phyloP scores from a whole-genome alignment of 495 filamentous ascomycete species.

The Diplogelasinospora grovesii region DNA sequence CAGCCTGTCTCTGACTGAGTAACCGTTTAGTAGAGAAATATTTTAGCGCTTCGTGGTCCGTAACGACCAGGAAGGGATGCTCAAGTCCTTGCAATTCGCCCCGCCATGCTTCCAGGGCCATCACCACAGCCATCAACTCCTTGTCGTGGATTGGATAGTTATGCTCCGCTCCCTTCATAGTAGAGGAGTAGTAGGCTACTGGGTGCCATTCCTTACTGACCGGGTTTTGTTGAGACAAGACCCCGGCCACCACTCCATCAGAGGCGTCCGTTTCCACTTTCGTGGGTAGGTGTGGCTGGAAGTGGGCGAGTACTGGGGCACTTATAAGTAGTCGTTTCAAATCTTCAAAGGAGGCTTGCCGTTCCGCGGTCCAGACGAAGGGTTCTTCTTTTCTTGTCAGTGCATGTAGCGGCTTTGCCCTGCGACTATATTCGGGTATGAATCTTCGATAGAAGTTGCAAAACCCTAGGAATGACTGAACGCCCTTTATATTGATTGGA shows the following conservation, averaged over 20 bases:
- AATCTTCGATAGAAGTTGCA: slow-evolving; percentile 9
- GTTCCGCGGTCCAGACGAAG: background rate
- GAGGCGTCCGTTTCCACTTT: background rate
- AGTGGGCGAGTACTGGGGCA: background rate
- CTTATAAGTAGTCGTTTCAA: background rate
- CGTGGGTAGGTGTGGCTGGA: no score
- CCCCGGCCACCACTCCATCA: background rate
- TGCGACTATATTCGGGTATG: slow-evolving; percentile 1
- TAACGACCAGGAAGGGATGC: background rate
- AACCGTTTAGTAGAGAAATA: slow-evolving; percentile 3
- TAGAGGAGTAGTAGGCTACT: background rate
- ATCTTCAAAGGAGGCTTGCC: background rate
- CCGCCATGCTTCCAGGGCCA: background rate
- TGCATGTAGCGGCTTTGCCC: background rate
- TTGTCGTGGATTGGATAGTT: slow-evolving; percentile 7
- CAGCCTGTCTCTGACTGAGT: background rate
- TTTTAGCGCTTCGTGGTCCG: slow-evolving; percentile 1
- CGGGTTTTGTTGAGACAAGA: background rate
- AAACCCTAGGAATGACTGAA: slow-evolving; percentile 6
- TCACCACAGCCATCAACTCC: slow-evolving; percentile 1
- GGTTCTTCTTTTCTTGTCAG: slow-evolving; percentile 2
- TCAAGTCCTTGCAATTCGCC: background rate
- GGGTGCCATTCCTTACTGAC: slow-evolving; percentile 6
- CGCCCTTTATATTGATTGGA: background rate
- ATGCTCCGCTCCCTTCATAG: background rate